Evolutionary conservation across 345 rosid species (phyloP).

Genomic region (Orychophragmus violaceus): DNA sequence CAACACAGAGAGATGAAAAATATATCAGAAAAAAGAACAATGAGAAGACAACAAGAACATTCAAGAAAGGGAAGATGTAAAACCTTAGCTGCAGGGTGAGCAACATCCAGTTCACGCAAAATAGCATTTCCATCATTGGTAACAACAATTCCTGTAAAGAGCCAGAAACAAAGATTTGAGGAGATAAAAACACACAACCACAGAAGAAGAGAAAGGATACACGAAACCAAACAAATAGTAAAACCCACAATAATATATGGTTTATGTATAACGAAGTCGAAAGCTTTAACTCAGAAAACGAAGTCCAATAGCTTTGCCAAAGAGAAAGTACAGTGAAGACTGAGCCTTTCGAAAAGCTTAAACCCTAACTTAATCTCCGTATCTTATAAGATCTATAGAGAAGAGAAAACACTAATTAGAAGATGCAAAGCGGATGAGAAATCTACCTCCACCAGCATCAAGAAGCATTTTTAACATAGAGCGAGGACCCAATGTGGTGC

Average conservation of each 20-base stretch:
- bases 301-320: not conserved
- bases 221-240: not conserved
- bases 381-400: not conserved
- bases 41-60: not conserved
- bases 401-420: not conserved
- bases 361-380: not conserved
- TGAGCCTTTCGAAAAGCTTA: not conserved
- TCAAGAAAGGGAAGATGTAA: not conserved
- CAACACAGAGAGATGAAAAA: not conserved
- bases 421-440: not conserved
- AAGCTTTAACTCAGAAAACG: not conserved
- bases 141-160: slow-evolving; percentile 70
- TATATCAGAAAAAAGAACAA: not conserved
- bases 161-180: not conserved
- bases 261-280: not conserved
- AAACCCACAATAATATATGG: slow-evolving; percentile 3
- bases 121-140: slow-evolving; percentile 97
- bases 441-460: slow-evolving; percentile 75
- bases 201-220: not conserved
- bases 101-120: slow-evolving; percentile 83
- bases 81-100: slow-evolving; percentile 95
- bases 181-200: not conserved
- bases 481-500: slow-evolving; percentile 96
- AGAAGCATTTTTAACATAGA: slow-evolving; percentile 98
- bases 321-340: not conserved